Percentiles rank a stretch among this genome's conserved stretches.
phyloP scores from a whole-genome alignment of 192 early-diverging fungal species.

The Coemansia asiatica region DNA sequence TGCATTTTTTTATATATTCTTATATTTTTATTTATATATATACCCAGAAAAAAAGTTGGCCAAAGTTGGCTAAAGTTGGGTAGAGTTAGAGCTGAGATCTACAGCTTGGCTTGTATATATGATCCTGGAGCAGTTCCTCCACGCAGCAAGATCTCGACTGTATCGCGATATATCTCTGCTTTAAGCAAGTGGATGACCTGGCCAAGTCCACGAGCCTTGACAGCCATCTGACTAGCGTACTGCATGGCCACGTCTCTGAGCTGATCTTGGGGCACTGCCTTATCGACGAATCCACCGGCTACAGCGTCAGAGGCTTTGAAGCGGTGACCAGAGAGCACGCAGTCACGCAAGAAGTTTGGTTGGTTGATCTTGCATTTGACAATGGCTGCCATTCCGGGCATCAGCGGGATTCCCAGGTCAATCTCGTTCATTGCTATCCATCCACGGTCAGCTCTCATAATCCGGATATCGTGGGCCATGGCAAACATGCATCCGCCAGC shows the following conservation, averaged over 20 bases:
- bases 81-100: no score
- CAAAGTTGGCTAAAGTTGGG: no score
- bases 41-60: no score
- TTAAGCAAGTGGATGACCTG: slow-evolving; percentile 62
- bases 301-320: slow-evolving; percentile 65
- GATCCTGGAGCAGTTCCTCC: slow-evolving; percentile 36
- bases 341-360: slow-evolving; percentile 62
- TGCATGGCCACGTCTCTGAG: slow-evolving; percentile 57
- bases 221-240: slow-evolving; percentile 57
- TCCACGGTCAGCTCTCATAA: slow-evolving; percentile 73
- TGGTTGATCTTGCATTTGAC: slow-evolving; percentile 61
- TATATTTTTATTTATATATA: no score
- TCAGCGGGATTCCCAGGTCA: slow-evolving; percentile 65
- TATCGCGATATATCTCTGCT: slow-evolving; percentile 65
- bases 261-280: slow-evolving; percentile 54
- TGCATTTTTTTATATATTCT: no score
- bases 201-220: slow-evolving; percentile 58
- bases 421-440: slow-evolving; percentile 80
- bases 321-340: slow-evolving; percentile 62
- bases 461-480: slow-evolving; percentile 65
- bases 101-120: slow-evolving; percentile 50
- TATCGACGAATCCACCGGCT: slow-evolving; percentile 61
- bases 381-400: slow-evolving; percentile 69
- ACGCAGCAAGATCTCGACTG: slow-evolving; percentile 35
- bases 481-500: slow-evolving; percentile 72